A percentile compares a stretch with the other conserved stretches of the same genome.
These are phyloP conservation scores for Aphanomyces cochlioides DNA, from an alignment of 352 stramenopile genomes.

Conservation along the genomic window DNA sequence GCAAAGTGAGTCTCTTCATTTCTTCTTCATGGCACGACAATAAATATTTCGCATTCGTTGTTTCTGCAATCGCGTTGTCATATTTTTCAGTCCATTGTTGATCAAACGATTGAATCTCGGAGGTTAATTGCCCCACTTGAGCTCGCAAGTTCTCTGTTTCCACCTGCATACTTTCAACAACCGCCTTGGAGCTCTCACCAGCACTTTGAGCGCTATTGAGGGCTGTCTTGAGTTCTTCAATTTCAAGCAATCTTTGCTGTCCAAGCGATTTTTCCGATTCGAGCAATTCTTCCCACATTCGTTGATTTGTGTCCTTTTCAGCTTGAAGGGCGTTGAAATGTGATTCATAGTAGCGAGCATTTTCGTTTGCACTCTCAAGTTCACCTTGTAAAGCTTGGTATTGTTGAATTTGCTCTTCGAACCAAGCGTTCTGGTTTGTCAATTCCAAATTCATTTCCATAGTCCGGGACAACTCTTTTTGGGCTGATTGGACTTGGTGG, in stretches of 20 bases:
- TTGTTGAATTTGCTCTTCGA: conserved; percentile 53
- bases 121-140: neutral
- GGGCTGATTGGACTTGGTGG: conserved; percentile 61
- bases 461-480: conserved; percentile 72
- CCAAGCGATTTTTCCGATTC: neutral
- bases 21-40: neutral
- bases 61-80: neutral
- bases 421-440: conserved; percentile 70
- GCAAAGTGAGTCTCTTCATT: neutral
- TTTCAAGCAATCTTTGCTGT: neutral
- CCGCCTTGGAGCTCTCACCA: neutral
- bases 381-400: neutral
- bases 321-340: neutral
- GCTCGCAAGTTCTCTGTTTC: neutral
- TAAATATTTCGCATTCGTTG: neutral
- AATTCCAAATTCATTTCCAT: conserved; percentile 81
- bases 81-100: neutral
- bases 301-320: neutral
- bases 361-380: neutral
- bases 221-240: neutral
- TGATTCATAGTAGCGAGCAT: neutral
- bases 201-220: neutral
- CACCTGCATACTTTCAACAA: neutral
- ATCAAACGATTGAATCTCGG: neutral
- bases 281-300: neutral